phyloP scores from a whole-genome alignment of 208 protist genomes.

The Trypanosoma theileri region DNA sequence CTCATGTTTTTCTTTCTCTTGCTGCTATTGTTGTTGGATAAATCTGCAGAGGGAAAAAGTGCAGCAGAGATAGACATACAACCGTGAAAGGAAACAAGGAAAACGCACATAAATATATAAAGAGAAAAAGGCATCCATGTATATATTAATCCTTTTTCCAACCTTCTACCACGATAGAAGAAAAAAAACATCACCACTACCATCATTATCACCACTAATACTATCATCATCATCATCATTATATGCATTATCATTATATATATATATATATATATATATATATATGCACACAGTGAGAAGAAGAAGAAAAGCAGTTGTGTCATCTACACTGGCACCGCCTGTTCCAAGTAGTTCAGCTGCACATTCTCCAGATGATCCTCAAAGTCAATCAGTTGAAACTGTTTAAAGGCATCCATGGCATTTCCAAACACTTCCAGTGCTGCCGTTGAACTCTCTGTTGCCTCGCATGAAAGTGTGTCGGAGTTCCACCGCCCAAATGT shows the following conservation, averaged over 20 bases:
- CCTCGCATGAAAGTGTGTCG: constrained; percentile 57
- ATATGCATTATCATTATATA: too few relatives aligned
- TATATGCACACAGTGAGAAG: too few relatives aligned
- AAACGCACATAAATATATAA: not conserved
- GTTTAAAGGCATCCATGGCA: constrained; percentile 71
- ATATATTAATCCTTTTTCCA: too few relatives aligned
- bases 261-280: too few relatives aligned
- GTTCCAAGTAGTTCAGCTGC: constrained; percentile 74
- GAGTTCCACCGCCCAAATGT: constrained; percentile 78
- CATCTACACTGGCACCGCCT: constrained; percentile 44
- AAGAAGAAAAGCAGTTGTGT: too few relatives aligned
- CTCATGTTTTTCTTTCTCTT: not conserved
- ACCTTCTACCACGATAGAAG: too few relatives aligned
- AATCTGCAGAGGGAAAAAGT: too few relatives aligned
- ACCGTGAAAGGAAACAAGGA: not conserved
- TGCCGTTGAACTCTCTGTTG: constrained; percentile 38
- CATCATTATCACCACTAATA: too few relatives aligned
- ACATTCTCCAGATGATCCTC: constrained; percentile 87
- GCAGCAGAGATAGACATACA: not conserved
- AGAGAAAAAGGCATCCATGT: not conserved
- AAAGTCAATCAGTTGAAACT: constrained; percentile 79
- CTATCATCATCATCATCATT: too few relatives aligned
- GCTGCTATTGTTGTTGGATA: too few relatives aligned
- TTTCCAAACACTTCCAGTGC: constrained; percentile 64
- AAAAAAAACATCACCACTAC: too few relatives aligned